These are phyloP conservation scores for Pseudogymnoascus sp. DNA, from an alignment of 2,329 filamentous ascomycete genomes.

Conservation along the genomic window DNA sequence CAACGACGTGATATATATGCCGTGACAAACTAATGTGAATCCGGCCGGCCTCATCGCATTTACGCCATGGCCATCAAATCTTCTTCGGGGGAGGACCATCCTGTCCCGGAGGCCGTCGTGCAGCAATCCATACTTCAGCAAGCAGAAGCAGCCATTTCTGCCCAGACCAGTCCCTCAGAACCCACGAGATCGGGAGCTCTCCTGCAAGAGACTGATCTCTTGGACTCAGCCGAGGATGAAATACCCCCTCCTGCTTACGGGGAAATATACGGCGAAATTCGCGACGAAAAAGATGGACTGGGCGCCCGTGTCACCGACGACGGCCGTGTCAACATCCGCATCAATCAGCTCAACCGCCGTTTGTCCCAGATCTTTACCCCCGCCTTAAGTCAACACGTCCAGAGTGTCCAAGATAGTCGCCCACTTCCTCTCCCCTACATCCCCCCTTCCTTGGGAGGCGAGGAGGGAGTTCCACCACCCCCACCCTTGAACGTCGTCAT, in stretches of 20 bases:
- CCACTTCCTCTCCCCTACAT: constrained; percentile 53
- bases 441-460: constrained; percentile 60
- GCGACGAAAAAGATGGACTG: constrained; percentile 30
- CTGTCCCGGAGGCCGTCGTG: no score
- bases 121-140: no score
- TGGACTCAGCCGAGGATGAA: constrained; percentile 20
- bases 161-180: no score
- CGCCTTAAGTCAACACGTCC: constrained; percentile 43
- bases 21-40: constrained; percentile 8
- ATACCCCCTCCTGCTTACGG: constrained; percentile 33
- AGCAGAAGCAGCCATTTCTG: no score
- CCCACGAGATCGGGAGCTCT: neutral
- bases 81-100: no score
- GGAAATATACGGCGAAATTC: constrained; percentile 32
- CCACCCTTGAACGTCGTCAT: constrained; percentile 53
- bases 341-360: constrained; percentile 60
- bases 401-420: neutral
- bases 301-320: constrained; percentile 40
- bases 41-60: no score
- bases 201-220: constrained; percentile 22
- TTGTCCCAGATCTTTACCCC: constrained; percentile 61
- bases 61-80: no score
- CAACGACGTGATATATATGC: constrained; percentile 10
- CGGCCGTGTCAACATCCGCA: constrained; percentile 71
- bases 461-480: neutral